Conservation (phyloP, 345 rosid species). For the Euphorbia peplus region DNA sequence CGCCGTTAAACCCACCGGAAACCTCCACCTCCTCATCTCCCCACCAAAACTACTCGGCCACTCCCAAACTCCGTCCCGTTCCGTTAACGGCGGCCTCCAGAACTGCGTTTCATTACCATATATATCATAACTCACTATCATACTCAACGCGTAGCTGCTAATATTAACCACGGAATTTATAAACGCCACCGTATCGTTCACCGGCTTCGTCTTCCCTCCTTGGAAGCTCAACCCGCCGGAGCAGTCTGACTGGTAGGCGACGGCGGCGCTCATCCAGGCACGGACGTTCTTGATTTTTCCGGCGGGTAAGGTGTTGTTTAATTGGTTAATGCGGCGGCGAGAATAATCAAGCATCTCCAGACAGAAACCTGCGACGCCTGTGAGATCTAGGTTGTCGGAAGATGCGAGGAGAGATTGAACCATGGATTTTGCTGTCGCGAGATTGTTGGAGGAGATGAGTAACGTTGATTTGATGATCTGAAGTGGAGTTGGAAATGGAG, state of each 20-base stretch:
- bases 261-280: conserved; percentile 74
- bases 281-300: conserved; percentile 63
- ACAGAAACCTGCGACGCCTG: conserved; percentile 57
- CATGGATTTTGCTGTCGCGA: conserved; percentile 49
- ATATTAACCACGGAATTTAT: conserved; percentile 36
- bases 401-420: conserved; percentile 46
- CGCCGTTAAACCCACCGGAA: conserved; percentile 44
- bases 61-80: conserved; percentile 56
- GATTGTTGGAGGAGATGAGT: conserved; percentile 48
- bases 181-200: conserved; percentile 56
- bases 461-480: conserved; percentile 66
- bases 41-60: background rate
- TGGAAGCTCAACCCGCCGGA: conserved; percentile 64
- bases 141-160: conserved; percentile 69
- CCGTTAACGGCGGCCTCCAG: conserved; percentile 68
- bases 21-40: conserved; percentile 23
- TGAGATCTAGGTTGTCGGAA: conserved; percentile 47
- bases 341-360: conserved; percentile 51
- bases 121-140: conserved; percentile 57
- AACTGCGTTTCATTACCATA: conserved; percentile 41
- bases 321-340: conserved; percentile 41
- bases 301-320: conserved; percentile 32
- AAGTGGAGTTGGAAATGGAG: conserved; percentile 40
- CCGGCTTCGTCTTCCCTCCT: conserved; percentile 46
- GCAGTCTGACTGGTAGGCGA: conserved; percentile 68